Percentiles rank a stretch among this genome's conserved stretches.
phyloP scores from a whole-genome alignment of 306 rosid species.

The Mimosa bimucronata region DNA sequence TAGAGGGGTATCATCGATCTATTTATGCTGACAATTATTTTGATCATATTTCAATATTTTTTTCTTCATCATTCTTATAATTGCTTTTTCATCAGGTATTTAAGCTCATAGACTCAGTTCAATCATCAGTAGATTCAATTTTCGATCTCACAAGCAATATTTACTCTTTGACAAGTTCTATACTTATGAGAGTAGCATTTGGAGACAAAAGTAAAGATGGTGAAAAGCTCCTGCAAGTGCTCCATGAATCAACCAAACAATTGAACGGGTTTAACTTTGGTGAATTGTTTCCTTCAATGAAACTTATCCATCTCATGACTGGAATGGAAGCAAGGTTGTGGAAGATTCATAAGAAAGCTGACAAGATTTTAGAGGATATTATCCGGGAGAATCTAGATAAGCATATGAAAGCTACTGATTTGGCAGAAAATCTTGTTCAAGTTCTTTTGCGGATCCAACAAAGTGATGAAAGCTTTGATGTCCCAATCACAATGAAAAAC shows the following conservation, averaged over 20 bases:
- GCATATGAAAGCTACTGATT: neutral
- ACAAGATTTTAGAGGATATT: neutral
- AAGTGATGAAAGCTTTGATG: neutral
- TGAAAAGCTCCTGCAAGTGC: neutral
- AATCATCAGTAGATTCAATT: neutral
- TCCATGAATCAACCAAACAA: neutral
- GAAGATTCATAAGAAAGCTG: neutral
- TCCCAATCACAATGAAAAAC: neutral
- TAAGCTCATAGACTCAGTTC: neutral
- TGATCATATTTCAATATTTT: neutral
- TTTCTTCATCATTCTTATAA: neutral
- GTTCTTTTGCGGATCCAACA: neutral
- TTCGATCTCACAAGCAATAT: neutral
- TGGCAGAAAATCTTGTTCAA: neutral
- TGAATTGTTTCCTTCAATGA: neutral
- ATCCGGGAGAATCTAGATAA: neutral
- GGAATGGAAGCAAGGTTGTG: neutral
- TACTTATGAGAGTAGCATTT: neutral
- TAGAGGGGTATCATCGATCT: too few relatives aligned
- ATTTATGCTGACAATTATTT: neutral
- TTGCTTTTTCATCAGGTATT: neutral
- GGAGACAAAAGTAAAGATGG: neutral
- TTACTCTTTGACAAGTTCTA: conserved; percentile 1
- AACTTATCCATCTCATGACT: neutral
- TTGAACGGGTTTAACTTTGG: neutral